Evolutionary conservation across 257 asterid species (phyloP), one percentile per base, ranked within the genome.

Genomic region (Plantago major): DNA sequence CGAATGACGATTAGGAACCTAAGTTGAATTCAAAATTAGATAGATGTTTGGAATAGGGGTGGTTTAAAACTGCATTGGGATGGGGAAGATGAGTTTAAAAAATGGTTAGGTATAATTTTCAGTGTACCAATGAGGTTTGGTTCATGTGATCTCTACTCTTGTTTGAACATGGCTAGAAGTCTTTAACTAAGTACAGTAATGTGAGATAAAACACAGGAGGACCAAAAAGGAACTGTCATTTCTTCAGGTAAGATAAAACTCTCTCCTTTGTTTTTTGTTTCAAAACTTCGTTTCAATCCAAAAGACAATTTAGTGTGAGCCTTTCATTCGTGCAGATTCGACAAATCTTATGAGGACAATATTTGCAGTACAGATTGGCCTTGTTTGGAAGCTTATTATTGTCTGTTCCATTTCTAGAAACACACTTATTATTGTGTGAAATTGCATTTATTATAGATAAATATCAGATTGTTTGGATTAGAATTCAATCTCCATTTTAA

Each of bases 91-190:
- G 40, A 33, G 40, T 4, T 33, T 4, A 1, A 33, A 7, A 33
- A 33, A 33, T 33, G 40, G 40, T 33, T 33, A 33, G 40, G 40
- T 33, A 33, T 33, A 33, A 33, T 4, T 4, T 4, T 33, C 40
- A 33, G 40, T 33, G 40, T 30, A 30, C 37, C 37, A 2, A 30
- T 30, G 37, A 30, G n/a, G 5, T 5, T 30, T 30, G 3, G 37
- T 33, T 33, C 40, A 33, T 33, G 40, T 33, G 40, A 33, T 33
- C 40, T 33, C 40, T 33, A 33, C 40, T 33, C 40, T 47, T 64
- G 77, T 71, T 63, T 77, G 71, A 60, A 73, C 50, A 43, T 67
- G 71, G 58, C 40, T 33, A 4, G 8, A 33, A 33, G 40, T 33
- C 63, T 75, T 75, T 49, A 55, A 49, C 49, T 30, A 28, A n/a